Conservation (phyloP, 2,329 filamentous ascomycete genomes). For the Ceratocystis smalleyi region DNA sequence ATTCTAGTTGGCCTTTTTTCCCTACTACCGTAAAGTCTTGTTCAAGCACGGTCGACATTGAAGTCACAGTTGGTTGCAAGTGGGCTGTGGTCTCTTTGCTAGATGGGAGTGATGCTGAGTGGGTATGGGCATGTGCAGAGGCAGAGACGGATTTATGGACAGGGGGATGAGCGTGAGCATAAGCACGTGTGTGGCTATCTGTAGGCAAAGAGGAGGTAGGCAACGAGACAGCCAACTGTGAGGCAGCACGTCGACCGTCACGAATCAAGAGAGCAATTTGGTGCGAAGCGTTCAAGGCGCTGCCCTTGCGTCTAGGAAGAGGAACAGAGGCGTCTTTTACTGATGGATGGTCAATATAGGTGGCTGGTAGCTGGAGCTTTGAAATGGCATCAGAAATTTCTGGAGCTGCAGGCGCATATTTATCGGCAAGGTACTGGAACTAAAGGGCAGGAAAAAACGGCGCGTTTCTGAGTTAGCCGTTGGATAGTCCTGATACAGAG, state of each 20-base stretch:
- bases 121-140: background rate
- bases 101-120: slow-evolving; percentile 20
- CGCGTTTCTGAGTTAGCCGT: slow-evolving; percentile 8
- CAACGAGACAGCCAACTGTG: slow-evolving; percentile 32
- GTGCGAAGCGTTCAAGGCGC: slow-evolving; percentile 32
- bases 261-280: slow-evolving; percentile 48
- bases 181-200: background rate
- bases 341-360: slow-evolving; percentile 31
- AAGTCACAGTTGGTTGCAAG: slow-evolving; percentile 33
- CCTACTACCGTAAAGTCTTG: slow-evolving; percentile 83
- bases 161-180: background rate
- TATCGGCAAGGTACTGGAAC: slow-evolving; percentile 51
- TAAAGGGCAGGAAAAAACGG: slow-evolving; percentile 21
- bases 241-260: slow-evolving; percentile 45
- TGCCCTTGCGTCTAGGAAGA: slow-evolving; percentile 33
- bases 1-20: slow-evolving; percentile 61
- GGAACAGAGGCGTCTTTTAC: slow-evolving; percentile 38
- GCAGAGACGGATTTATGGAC: background rate
- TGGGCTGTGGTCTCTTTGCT: slow-evolving; percentile 34
- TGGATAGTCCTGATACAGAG: background rate
- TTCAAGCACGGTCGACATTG: slow-evolving; percentile 55
- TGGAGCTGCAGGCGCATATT: slow-evolving; percentile 48
- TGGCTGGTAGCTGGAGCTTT: slow-evolving; percentile 47
- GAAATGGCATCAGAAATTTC: slow-evolving; percentile 52
- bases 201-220: slow-evolving; percentile 22